These are phyloP conservation scores for Syzygium aqueum DNA, from an alignment of 345 rosid species.

Conservation along the genomic window DNA sequence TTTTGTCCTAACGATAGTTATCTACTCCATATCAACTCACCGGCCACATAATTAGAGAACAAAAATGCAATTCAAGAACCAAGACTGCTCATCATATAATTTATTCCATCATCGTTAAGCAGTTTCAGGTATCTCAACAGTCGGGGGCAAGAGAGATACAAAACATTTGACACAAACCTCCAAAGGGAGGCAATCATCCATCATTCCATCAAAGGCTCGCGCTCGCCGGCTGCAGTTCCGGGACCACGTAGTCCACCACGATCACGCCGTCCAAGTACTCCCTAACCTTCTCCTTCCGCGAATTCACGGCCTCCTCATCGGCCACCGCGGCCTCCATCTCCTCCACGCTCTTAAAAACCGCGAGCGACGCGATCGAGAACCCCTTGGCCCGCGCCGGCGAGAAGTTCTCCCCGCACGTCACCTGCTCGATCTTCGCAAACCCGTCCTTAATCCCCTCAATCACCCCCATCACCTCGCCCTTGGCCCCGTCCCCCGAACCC, in stretches of 20 bases:
- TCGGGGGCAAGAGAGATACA: neutral
- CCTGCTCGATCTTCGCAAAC: conserved; percentile 29
- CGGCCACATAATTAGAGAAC: neutral
- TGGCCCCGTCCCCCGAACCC: conserved; percentile 23
- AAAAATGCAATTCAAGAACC: neutral
- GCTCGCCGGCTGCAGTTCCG: neutral
- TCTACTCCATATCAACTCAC: neutral
- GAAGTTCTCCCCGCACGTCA: conserved; percentile 66
- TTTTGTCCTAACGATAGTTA: neutral
- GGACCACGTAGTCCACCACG: conserved; percentile 47
- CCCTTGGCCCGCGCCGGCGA: conserved; percentile 73
- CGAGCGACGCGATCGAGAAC: conserved; percentile 54
- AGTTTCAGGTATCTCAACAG: neutral
- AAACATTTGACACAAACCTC: neutral
- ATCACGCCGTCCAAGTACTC: conserved; percentile 49
- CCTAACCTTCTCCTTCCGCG: conserved; percentile 46
- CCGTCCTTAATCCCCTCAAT: conserved; percentile 35
- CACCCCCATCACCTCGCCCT: conserved; percentile 40
- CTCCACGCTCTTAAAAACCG: conserved; percentile 29
- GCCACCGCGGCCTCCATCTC: conserved; percentile 37
- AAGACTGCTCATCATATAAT: neutral
- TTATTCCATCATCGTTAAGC: neutral
- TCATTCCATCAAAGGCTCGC: neutral
- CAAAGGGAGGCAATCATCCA: neutral
- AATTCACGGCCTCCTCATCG: conserved; percentile 25